A percentile compares a stretch with the other conserved stretches of the same genome.
phyloP scores from a whole-genome alignment of 495 filamentous ascomycete genomes.

The Penicillium daleae region DNA sequence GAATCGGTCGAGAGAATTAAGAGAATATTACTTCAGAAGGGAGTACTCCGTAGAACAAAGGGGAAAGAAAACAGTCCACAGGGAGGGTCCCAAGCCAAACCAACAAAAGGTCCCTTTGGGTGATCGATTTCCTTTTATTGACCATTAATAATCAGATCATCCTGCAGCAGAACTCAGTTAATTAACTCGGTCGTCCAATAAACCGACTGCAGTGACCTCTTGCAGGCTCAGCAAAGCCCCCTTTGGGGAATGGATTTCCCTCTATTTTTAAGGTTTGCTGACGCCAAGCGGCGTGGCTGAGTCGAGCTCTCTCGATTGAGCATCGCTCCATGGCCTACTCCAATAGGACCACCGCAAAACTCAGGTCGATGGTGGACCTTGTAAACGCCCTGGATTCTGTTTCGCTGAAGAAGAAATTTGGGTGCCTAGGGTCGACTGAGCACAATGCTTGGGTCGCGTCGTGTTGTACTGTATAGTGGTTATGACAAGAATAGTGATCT shows the following conservation, averaged over 20 bases:
- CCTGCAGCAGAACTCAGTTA: too few relatives aligned
- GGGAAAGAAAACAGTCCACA: neutral
- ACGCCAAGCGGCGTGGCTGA: conserved; percentile 10
- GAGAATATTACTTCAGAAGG: neutral
- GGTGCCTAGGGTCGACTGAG: neutral
- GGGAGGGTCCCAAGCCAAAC: neutral
- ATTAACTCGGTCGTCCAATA: neutral
- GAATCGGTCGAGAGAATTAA: neutral
- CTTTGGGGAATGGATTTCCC: neutral
- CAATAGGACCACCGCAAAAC: neutral
- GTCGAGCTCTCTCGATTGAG: neutral
- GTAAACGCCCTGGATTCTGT: neutral
- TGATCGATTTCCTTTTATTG: neutral
- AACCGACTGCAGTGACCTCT: neutral
- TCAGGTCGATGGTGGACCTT: conserved; percentile 14
- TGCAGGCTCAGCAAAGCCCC: neutral
- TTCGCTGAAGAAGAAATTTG: neutral
- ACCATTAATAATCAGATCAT: neutral
- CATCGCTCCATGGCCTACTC: neutral
- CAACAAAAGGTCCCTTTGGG: neutral
- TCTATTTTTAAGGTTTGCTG: neutral
- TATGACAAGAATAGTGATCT: neutral
- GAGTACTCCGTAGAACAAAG: neutral
- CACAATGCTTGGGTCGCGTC: neutral
- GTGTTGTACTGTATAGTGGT: neutral